A percentile compares a stretch with the other conserved stretches of the same genome.
phyloP scores from a whole-genome alignment of 768 basidiomycete species.

The Suillus hirtellus region DNA sequence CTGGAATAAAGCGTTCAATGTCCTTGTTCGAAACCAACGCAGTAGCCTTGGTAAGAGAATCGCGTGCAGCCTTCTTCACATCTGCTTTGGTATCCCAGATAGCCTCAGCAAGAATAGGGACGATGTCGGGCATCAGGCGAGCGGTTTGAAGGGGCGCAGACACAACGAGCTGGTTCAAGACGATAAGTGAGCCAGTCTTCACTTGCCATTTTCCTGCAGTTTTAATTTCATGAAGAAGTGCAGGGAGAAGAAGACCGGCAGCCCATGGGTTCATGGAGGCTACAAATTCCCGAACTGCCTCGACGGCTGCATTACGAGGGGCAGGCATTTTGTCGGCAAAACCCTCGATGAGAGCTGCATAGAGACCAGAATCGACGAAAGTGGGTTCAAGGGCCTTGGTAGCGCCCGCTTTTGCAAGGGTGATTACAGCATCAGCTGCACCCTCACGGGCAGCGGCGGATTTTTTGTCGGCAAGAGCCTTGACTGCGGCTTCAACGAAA shows the following conservation, averaged over 20 bases:
- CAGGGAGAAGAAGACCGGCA: conserved; percentile 75
- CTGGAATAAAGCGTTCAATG: conserved; percentile 95
- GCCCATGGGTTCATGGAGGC: conserved; percentile 89
- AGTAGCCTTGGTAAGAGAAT: conserved; percentile 91
- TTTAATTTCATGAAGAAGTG: conserved; percentile 90
- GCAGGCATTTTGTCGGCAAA: conserved; percentile 95
- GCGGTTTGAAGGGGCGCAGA: conserved; percentile 83
- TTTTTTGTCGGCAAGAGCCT: conserved; percentile 95
- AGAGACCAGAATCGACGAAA: conserved; percentile 85
- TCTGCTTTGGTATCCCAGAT: conserved; percentile 99
- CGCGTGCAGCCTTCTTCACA: conserved; percentile 97
- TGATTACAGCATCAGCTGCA: conserved; percentile 70
- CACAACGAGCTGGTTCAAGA: conserved; percentile 84
- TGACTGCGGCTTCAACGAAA: conserved; percentile 72
- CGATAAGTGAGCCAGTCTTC: conserved; percentile 83
- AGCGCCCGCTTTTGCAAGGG: conserved; percentile 69
- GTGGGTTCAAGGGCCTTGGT: conserved; percentile 84
- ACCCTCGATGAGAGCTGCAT: conserved; percentile 82
- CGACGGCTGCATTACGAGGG: conserved; percentile 80
- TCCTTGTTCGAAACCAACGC: conserved; percentile 98
- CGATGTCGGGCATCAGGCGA: conserved; percentile 90
- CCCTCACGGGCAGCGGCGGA: conserved; percentile 89
- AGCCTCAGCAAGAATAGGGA: conserved; percentile 90
- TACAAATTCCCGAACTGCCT: conserved; percentile 77
- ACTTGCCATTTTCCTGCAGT: conserved; percentile 97